Evolutionary conservation across 2,329 filamentous ascomycete species (phyloP), one percentile per base, ranked within the genome.

Genomic region (Penicillium sp.): DNA sequence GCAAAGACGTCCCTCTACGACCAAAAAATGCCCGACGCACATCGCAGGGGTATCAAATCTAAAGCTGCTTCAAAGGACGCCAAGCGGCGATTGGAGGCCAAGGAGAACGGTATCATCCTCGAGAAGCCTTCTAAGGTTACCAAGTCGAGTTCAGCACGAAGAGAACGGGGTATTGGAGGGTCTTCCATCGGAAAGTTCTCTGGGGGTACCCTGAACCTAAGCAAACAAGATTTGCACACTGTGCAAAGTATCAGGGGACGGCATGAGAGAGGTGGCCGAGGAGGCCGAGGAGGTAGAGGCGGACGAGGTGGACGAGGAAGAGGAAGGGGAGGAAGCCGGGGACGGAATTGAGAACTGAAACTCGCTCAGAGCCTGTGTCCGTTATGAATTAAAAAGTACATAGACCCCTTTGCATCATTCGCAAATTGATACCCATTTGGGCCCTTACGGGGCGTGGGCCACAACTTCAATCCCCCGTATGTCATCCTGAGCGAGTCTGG

Each of bases 11-110:
- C 89, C 20, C 82, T 95, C 45, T 87, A 88, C 63, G 81, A 81
- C 54, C 92, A 96, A 55, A 92, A 88, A 65, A 96, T 97, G 91
- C 93, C 94, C 18, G 89, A 96, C 82, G 77, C 85, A 41, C 88
- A 93, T 69, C 84, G 92, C 56, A 91, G 89, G 75, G 92, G 93
- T n/a, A 97, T 97, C 57, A 77, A 79, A 15, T 82, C 83, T 1
- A 90, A 92, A 50, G 83, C 84, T 22, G 78, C 72, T 1, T 74
- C 79, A 26, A 85, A 84, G 56, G 92, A 97, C 72, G 77, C 82
- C 12, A 89, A 83, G 77, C 79, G 93, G 49, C 80, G 93, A 35
- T 81, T 79, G 40, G 90, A 96, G 72, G 94, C 94, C 2, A 85
- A 82, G 68, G 93, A 97, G 79, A 96, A 93, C 66, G 94, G 93